phyloP scores from a whole-genome alignment of 768 basidiomycete species.

The Mycena alexandri region DNA sequence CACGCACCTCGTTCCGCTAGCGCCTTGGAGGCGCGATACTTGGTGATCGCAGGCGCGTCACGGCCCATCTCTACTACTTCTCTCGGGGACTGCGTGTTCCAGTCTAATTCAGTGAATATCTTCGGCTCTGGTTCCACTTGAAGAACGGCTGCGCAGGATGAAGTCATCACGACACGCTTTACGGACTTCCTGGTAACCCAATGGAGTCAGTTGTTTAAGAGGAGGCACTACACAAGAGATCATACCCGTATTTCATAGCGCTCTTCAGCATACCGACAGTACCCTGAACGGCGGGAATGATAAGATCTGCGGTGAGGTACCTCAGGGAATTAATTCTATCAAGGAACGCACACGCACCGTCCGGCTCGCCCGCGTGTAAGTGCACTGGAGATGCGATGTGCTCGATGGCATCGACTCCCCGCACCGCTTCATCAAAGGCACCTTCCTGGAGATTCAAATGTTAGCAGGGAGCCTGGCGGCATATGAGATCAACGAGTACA shows the following conservation, averaged over 20 bases:
- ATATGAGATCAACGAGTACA: constrained; percentile 3
- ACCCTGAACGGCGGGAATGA: constrained; percentile 56
- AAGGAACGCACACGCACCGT: constrained; percentile 42
- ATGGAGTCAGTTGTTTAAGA: neutral
- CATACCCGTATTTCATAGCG: constrained; percentile 55
- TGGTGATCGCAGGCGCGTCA: constrained; percentile 53
- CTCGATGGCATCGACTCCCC: constrained; percentile 78
- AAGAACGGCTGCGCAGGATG: constrained; percentile 64
- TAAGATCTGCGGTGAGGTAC: constrained; percentile 14
- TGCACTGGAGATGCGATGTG: constrained; percentile 79
- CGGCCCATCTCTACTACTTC: constrained; percentile 63
- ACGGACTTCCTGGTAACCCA: constrained; percentile 44
- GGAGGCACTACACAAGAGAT: neutral
- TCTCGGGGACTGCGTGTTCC: constrained; percentile 66
- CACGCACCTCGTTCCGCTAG: constrained; percentile 67
- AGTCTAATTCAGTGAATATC: constrained; percentile 64
- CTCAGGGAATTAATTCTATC: neutral
- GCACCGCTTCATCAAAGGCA: constrained; percentile 85
- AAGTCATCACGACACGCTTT: constrained; percentile 73
- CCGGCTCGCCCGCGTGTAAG: constrained; percentile 58
- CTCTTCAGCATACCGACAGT: constrained; percentile 55
- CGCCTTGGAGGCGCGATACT: constrained; percentile 72
- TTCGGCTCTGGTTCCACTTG: constrained; percentile 40
- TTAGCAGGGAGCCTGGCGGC: too few species aligned
- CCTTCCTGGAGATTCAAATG: constrained; percentile 55